Evolutionary conservation across 2,329 filamentous ascomycete species (phyloP), one percentile per base, ranked within the genome.

Genomic region (Phialophora chinensis): DNA sequence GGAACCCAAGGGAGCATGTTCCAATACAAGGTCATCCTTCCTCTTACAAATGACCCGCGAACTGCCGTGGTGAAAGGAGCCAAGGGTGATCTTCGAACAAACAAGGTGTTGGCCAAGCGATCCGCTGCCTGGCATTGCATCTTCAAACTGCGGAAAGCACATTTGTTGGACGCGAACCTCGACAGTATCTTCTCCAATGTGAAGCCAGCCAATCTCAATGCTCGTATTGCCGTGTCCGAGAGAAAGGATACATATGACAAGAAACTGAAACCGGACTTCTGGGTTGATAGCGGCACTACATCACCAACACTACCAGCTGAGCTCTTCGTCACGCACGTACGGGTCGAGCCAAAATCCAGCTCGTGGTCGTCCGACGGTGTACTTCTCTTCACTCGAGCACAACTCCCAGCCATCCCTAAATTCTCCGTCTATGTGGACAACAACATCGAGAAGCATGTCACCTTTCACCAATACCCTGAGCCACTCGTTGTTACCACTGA

Each of bases 61-160:
- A 55, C 65, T 6, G 91, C 92, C 0, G 92, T 92, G 0, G 80
- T 97, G 42, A 85, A 84, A 63, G 88, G 86, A 33, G 83, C 86
- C 4, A 82, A 83, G 12, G 94, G 95, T 4, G 82, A 80, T 7
- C 79, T 87, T 0, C 87, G 89, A 63, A 76, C 82, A 7, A 91
- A 85, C 65, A 98, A 97, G 77, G 84, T 88, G 33, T 79, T 90
- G 20, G 94, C 95, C 4, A 96, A 95, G 77, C 92, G 91, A 70
- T 92, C 93, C 0, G 94, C 93, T 2, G 94, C 95, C 0, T 98
- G 94, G 75, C 87, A 93, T 73, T 87, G 90, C 59, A 97, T 93
- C 74, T 76, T 92, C 1, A 76, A 87, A 68, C 83, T 99, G 17
- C 83, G 89, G 56, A 82, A 86, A 66, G 84, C 85, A 61, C 85